A percentile compares a stretch with the other conserved stretches of the same genome.
Evolutionary conservation across 305 asterid species (phyloP).

Genomic region (Andrographis paniculata): DNA sequence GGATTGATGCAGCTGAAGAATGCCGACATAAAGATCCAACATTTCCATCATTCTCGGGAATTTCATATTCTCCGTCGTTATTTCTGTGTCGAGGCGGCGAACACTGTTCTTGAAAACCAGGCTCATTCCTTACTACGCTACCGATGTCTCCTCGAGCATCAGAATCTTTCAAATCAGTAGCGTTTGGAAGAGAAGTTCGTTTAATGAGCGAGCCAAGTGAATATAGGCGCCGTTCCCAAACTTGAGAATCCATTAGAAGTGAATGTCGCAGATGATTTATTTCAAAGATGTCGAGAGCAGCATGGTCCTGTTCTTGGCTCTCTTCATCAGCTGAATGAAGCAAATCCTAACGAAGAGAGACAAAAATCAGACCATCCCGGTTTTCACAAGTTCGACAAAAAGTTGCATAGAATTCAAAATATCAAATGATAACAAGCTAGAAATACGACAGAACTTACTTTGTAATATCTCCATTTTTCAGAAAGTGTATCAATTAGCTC

Average conservation of each 20-base stretch:
- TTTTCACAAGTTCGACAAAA: constrained; percentile 13
- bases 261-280: constrained; percentile 71
- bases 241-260: constrained; percentile 47
- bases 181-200: constrained; percentile 31
- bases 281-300: constrained; percentile 13
- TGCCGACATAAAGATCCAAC: constrained; percentile 42
- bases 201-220: constrained; percentile 51
- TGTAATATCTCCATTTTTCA: constrained; percentile 41
- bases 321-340: too few species aligned
- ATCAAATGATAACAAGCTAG: neutral
- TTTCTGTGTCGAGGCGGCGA: too few species aligned
- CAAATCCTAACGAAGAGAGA: too few species aligned
- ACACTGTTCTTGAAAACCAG: constrained; percentile 20
- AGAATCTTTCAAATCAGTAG: constrained; percentile 14
- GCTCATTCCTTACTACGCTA: neutral
- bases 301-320: neutral
- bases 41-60: too few species aligned
- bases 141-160: neutral
- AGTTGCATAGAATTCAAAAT: constrained; percentile 4
- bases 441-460: constrained; percentile 55
- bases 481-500: constrained; percentile 51
- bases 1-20: constrained; percentile 65
- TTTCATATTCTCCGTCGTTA: too few species aligned
- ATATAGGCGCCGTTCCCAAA: constrained; percentile 67
- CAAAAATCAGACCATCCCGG: too few species aligned